These are phyloP conservation scores for Debaryomycetaceae sp. DNA, from an alignment of 1,139 yeast species.

Conservation along the genomic window DNA sequence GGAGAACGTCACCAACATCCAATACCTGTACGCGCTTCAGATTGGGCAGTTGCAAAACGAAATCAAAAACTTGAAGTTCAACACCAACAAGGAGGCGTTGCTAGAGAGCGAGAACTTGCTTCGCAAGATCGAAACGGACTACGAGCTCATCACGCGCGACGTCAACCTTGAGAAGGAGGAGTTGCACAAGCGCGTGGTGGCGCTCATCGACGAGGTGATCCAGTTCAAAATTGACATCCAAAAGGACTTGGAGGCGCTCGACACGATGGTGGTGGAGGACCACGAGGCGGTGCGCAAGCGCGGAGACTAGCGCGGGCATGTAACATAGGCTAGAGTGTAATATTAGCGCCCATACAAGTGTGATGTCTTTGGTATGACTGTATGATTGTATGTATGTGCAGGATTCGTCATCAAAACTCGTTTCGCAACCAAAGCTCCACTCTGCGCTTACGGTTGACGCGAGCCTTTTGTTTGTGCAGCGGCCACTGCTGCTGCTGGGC, in stretches of 20 bases:
- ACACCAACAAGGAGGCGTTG: slow-evolving; percentile 39
- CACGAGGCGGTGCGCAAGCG: neutral
- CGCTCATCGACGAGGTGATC: slow-evolving; percentile 55
- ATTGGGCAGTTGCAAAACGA: slow-evolving; percentile 65
- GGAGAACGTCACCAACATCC: slow-evolving; percentile 53
- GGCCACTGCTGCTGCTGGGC: slow-evolving; percentile 13
- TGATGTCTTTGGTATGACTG: neutral
- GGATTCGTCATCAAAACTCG: slow-evolving; percentile 22
- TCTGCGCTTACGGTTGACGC: slow-evolving; percentile 54
- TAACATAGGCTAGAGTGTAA: slow-evolving; percentile 5
- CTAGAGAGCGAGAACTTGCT: slow-evolving; percentile 54
- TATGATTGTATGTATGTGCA: slow-evolving; percentile 2
- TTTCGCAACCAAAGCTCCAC: slow-evolving; percentile 61
- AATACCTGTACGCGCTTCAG: slow-evolving; percentile 55
- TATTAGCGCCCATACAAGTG: neutral
- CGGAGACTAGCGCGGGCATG: neutral
- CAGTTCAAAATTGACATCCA: slow-evolving; percentile 65
- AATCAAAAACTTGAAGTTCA: slow-evolving; percentile 47
- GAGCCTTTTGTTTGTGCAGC: slow-evolving; percentile 24
- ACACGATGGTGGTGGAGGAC: slow-evolving; percentile 4
- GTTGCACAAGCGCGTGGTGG: slow-evolving; percentile 51
- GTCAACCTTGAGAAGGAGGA: slow-evolving; percentile 45
- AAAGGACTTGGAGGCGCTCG: slow-evolving; percentile 18
- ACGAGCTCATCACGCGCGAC: slow-evolving; percentile 47
- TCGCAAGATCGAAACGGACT: slow-evolving; percentile 51